These are phyloP conservation scores for Trametes cingulata DNA, from an alignment of 768 basidiomycete genomes.

Conservation along the genomic window DNA sequence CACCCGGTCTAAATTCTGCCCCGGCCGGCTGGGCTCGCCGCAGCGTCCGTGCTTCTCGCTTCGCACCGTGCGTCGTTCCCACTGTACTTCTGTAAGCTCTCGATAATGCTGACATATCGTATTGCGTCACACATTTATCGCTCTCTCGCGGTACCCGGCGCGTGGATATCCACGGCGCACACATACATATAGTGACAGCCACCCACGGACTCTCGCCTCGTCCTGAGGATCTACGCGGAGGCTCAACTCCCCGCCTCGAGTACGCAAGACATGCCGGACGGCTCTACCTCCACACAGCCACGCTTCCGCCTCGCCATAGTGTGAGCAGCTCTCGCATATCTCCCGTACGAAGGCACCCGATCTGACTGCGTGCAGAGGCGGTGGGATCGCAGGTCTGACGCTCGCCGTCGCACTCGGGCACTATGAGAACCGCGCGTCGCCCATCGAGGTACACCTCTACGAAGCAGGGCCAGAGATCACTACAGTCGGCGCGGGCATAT, in stretches of 20 bases:
- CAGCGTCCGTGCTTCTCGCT: too few relatives aligned
- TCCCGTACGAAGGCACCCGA: not conserved
- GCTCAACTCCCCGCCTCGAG: not conserved
- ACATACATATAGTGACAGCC: too few relatives aligned
- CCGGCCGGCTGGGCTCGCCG: too few relatives aligned
- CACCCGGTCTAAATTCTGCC: too few relatives aligned
- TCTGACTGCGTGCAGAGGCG: constrained; percentile 12
- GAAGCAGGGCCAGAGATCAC: constrained; percentile 46
- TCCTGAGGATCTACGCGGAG: not conserved
- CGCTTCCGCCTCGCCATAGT: constrained; percentile 12
- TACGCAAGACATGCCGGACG: constrained; percentile 1
- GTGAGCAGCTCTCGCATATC: not conserved
- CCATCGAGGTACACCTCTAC: constrained; percentile 36
- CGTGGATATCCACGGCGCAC: too few relatives aligned
- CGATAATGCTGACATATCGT: too few relatives aligned
- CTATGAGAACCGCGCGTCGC: constrained; percentile 39
- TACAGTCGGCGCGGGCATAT: constrained; percentile 43
- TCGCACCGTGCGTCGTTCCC: too few relatives aligned
- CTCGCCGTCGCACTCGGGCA: constrained; percentile 42
- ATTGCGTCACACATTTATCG: too few relatives aligned
- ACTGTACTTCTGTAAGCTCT: too few relatives aligned
- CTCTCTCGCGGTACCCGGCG: too few relatives aligned
- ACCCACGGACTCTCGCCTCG: too few relatives aligned
- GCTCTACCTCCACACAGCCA: not conserved
- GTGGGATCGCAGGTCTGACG: constrained; percentile 45